Conservation (phyloP, 2,329 filamentous ascomycete genomes). For the Cladosporium sp. region DNA sequence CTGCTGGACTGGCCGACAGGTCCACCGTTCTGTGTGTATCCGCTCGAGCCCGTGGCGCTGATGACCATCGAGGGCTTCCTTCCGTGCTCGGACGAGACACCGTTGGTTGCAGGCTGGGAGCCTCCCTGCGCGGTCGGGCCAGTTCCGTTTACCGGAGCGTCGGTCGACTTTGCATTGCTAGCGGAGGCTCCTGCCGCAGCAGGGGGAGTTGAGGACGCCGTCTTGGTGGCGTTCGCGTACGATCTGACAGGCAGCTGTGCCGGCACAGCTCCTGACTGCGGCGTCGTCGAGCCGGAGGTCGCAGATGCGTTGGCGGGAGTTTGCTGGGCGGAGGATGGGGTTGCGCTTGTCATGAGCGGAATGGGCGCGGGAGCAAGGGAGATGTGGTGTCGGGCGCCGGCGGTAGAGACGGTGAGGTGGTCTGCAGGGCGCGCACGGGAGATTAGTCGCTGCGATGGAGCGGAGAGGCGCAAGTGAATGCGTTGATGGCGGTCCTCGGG, state of each 20-base stretch:
- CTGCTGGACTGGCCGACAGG: slow-evolving; percentile 49
- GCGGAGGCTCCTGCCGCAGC: slow-evolving; percentile 49
- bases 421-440: not conserved
- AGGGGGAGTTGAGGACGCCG: slow-evolving; percentile 43
- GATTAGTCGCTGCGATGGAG: not conserved
- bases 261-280: slow-evolving; percentile 46
- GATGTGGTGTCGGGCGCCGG: slow-evolving; percentile 6
- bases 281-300: slow-evolving; percentile 47
- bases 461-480: slow-evolving; percentile 16
- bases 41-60: slow-evolving; percentile 71
- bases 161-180: slow-evolving; percentile 53
- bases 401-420: slow-evolving; percentile 10
- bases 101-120: slow-evolving; percentile 45
- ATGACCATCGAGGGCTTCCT: slow-evolving; percentile 90
- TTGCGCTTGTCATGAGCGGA: slow-evolving; percentile 50
- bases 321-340: slow-evolving; percentile 43
- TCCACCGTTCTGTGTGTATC: slow-evolving; percentile 71
- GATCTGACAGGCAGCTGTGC: slow-evolving; percentile 51
- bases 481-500: slow-evolving; percentile 14
- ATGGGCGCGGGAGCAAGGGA: slow-evolving; percentile 15
- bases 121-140: slow-evolving; percentile 41
- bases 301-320: slow-evolving; percentile 42
- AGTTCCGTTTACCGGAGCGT: slow-evolving; percentile 77
- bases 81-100: slow-evolving; percentile 61
- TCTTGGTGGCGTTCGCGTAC: slow-evolving; percentile 58